Evolutionary conservation across 2,329 filamentous ascomycete genomes (phyloP).

Genomic region (Chaetomium sp.): DNA sequence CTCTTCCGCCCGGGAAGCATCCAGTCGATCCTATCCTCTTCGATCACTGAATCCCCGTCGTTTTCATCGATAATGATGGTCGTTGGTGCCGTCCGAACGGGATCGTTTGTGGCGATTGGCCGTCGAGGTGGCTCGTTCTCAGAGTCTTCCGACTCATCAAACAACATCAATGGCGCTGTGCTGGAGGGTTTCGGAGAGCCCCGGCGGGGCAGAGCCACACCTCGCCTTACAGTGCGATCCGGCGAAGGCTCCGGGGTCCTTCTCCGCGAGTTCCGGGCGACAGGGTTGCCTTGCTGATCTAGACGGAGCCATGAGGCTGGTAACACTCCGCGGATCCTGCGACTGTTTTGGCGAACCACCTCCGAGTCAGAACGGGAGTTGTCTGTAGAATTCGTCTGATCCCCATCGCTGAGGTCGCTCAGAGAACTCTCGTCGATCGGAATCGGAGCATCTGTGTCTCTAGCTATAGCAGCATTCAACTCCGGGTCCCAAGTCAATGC

Average conservation of each 20-base stretch:
- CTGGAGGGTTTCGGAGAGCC: slow-evolving; percentile 38
- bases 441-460: slow-evolving; percentile 18
- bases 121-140: slow-evolving; percentile 30
- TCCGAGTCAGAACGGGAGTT: slow-evolving; percentile 48
- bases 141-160: slow-evolving; percentile 52
- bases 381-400: slow-evolving; percentile 25
- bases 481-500: background rate
- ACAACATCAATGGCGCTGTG: slow-evolving; percentile 45
- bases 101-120: background rate
- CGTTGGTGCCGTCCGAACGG: background rate
- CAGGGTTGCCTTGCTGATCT: slow-evolving; percentile 48
- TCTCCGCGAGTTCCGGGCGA: slow-evolving; percentile 37
- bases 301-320: slow-evolving; percentile 69
- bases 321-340: slow-evolving; percentile 60
- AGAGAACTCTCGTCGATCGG: slow-evolving; percentile 27
- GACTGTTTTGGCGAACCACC: slow-evolving; percentile 44
- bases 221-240: slow-evolving; percentile 47
- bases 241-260: slow-evolving; percentile 42
- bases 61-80: slow-evolving; percentile 22
- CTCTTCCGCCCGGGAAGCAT: slow-evolving; percentile 52
- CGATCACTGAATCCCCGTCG: slow-evolving; percentile 44
- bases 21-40: slow-evolving; percentile 55
- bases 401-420: slow-evolving; percentile 31
- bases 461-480: background rate
- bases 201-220: slow-evolving; percentile 53